Percentiles rank a stretch among this genome's conserved stretches.
These are phyloP conservation scores for Polyplosphaeria fusca DNA, from an alignment of 495 filamentous ascomycete genomes.

Conservation along the genomic window DNA sequence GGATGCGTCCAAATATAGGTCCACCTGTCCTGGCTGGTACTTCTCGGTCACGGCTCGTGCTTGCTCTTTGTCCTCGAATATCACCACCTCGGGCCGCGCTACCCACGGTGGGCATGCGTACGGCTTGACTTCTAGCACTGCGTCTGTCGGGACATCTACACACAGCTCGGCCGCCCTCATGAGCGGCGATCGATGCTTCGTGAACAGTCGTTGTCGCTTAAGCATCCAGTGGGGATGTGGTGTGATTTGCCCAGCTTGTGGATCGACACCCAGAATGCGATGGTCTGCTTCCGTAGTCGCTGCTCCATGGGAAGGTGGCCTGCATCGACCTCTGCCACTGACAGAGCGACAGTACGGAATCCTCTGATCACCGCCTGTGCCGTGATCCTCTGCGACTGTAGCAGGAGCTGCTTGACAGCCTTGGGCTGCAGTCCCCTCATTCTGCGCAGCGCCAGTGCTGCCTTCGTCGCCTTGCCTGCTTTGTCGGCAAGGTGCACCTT, in stretches of 20 bases:
- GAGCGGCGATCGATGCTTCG: background rate
- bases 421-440: constrained; percentile 12
- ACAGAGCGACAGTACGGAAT: constrained; percentile 18
- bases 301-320: constrained; percentile 21
- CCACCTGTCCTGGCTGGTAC: constrained; percentile 25
- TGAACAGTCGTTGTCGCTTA: background rate
- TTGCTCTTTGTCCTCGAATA: constrained; percentile 14
- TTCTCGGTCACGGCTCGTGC: constrained; percentile 6
- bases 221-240: constrained; percentile 6
- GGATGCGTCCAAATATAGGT: constrained; percentile 22
- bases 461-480: constrained; percentile 18
- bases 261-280: constrained; percentile 23
- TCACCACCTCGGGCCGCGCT: constrained; percentile 20
- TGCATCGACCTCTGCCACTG: constrained; percentile 16
- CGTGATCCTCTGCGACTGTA: constrained; percentile 15
- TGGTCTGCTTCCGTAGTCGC: constrained; percentile 17
- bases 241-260: constrained; percentile 4
- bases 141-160: constrained; percentile 7
- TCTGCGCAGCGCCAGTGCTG: constrained; percentile 10
- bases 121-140: constrained; percentile 14
- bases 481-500: constrained; percentile 17
- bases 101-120: constrained; percentile 14
- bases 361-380: constrained; percentile 12
- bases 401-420: constrained; percentile 14
- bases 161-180: constrained; percentile 15